Evolutionary conservation across 1,139 yeast species (phyloP).

Genomic region (Candida sp.): DNA sequence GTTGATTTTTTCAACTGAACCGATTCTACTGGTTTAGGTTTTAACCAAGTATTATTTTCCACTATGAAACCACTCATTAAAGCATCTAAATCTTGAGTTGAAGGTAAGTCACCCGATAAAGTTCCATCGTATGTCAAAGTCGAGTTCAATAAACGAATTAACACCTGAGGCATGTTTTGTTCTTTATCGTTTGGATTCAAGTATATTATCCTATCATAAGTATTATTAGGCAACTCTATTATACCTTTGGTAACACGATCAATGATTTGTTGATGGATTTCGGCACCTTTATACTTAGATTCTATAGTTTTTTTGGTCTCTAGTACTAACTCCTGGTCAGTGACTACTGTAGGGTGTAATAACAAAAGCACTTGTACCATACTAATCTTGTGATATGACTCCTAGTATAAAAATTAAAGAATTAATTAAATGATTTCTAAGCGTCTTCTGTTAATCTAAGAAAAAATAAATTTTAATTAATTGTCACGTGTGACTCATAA

Average conservation of each 20-base stretch:
- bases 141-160: conserved; percentile 38
- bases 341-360: conserved; percentile 72
- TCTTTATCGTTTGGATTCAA: conserved; percentile 54
- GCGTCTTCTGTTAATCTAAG: neutral
- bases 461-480: no score
- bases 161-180: conserved; percentile 35
- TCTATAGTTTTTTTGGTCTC: conserved; percentile 23
- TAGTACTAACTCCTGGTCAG: conserved; percentile 50
- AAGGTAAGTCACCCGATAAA: conserved; percentile 51
- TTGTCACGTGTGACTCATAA: neutral
- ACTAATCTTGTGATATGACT: no score
- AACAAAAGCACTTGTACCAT: conserved; percentile 29
- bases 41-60: conserved; percentile 37
- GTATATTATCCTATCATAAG: conserved; percentile 51
- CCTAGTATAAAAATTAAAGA: no score
- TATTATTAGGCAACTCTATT: conserved; percentile 40
- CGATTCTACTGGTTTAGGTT: conserved; percentile 34
- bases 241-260: conserved; percentile 64
- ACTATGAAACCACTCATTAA: conserved; percentile 63
- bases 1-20: conserved; percentile 25
- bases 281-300: conserved; percentile 12
- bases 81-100: conserved; percentile 52
- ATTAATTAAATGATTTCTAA: neutral
- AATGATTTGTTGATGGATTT: conserved; percentile 53
- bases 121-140: conserved; percentile 46